Base-by-base conservation (phyloP, 2,329 filamentous ascomycete genomes). In the Ascochyta clinopodiicola region DNA sequence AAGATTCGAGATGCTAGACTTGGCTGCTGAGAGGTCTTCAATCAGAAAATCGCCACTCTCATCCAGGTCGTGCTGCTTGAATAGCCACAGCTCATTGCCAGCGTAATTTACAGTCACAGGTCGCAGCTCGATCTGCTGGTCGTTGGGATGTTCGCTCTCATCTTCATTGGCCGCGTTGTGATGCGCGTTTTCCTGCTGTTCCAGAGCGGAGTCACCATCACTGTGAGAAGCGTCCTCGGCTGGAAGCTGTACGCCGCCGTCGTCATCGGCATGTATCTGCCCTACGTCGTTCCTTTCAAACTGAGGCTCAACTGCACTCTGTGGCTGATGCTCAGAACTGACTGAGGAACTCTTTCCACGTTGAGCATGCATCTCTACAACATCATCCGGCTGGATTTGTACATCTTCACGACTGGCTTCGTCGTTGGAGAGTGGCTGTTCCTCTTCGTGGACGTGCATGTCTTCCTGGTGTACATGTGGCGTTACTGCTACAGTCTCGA, bases 1-100 rank as follows among this genome's bases (percentile, higher is more conserved):
- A n/a, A 90, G 76, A 48, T 81, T 78, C 48, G 75, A 75, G 25
- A 89, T 73, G 44, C 63, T 65, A 24, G 63, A 55, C 17, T 60
- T 63, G 7, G 64, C 59, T n/a, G 68, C 35, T 3, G 64, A 63
- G 4, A 61, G 35, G 40, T 73, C 68, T 19, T 68, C 58, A 8
- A 73, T 55, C 15, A 74, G 60, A 61, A 63, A 74, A 19, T 73
- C 70, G 8, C 66, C 70, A 46, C 64, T 70, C 12, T 63, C 55
- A 8, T 71, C 69, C 36, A 63, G 59, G 38, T 72, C 65, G 46
- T 70, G 65, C 35, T 67, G 58, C 37, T 69, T 70, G 59, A 73
- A 72, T 2, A 74, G 52, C 69, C 67, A 73, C 8, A 67, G 38
- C 37, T 74, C 71, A 31, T 62, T 59, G 21, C 68, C 69, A 27